phyloP scores from a whole-genome alignment of 495 filamentous ascomycete genomes.

The Penicillium diatomitis region DNA sequence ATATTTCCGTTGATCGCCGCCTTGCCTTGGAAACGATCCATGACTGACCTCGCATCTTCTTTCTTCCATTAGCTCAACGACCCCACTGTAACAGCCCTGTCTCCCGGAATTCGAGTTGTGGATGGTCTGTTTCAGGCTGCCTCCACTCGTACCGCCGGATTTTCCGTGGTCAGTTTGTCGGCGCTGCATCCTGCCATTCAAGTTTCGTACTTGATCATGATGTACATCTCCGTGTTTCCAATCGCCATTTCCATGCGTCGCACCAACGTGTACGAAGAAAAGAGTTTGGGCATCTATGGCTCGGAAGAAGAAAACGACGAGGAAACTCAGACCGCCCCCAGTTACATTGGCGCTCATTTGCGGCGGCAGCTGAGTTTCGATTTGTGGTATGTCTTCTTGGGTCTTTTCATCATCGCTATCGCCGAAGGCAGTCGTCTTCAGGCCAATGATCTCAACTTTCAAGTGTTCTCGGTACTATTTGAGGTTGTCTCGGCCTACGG shows the following conservation, averaged over 20 bases:
- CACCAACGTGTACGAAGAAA: constrained; percentile 96
- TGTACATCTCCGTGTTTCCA: constrained; percentile 97
- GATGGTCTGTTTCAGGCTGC: constrained; percentile 84
- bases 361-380: constrained; percentile 88
- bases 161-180: constrained; percentile 67
- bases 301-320: constrained; percentile 33
- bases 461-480: constrained; percentile 75
- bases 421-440: constrained; percentile 61
- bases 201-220: constrained; percentile 94
- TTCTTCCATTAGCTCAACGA: constrained; percentile 50
- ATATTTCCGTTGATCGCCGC: too few species aligned
- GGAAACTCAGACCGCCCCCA: constrained; percentile 50
- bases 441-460: constrained; percentile 54
- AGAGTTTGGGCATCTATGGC: constrained; percentile 73
- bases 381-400: constrained; percentile 87
- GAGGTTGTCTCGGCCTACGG: constrained; percentile 90
- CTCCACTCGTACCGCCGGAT: constrained; percentile 81
- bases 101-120: constrained; percentile 62
- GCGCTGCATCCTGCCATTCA: constrained; percentile 83
- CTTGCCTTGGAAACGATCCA: too few species aligned
- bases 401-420: constrained; percentile 80
- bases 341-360: constrained; percentile 81
- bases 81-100: constrained; percentile 47
- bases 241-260: constrained; percentile 89
- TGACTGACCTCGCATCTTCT: too few species aligned